These are phyloP conservation scores for Salvia hispanica DNA, from an alignment of 257 asterid genomes.

Conservation along the genomic window DNA sequence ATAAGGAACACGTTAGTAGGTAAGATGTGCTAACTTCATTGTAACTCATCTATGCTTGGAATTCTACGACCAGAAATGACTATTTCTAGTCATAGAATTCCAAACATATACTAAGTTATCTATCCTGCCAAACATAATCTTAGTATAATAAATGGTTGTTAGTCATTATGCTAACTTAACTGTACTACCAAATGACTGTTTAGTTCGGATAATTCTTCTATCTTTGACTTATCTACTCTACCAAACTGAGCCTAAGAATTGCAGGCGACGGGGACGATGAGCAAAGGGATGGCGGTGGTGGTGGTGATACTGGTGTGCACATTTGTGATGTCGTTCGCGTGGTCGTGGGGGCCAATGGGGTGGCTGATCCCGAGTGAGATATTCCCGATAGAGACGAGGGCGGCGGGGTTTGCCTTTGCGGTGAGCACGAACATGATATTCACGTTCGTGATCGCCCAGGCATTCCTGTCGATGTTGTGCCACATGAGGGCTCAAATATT, in stretches of 20 bases:
- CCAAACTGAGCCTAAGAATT: neutral
- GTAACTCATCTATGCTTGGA: no score
- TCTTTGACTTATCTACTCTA: no score
- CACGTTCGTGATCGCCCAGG: constrained; percentile 87
- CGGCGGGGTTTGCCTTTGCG: constrained; percentile 77
- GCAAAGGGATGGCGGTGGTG: constrained; percentile 37
- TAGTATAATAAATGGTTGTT: no score
- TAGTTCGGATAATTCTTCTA: no score
- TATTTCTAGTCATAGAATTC: no score
- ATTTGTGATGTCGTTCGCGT: constrained; percentile 73
- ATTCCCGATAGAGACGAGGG: constrained; percentile 75
- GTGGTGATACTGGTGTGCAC: constrained; percentile 74
- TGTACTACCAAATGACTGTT: no score
- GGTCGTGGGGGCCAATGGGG: constrained; percentile 99
- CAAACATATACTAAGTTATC: no score
- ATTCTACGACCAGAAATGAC: no score
- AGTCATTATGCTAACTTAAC: no score
- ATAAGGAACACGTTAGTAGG: no score
- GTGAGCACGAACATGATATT: constrained; percentile 74
- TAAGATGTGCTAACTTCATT: no score
- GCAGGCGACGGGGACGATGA: constrained; percentile 55
- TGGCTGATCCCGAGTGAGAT: constrained; percentile 94
- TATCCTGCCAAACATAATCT: no score
- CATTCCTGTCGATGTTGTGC: constrained; percentile 82
- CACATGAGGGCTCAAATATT: constrained; percentile 72